Evolutionary conservation across 108 stramenopile species (phyloP).

Genomic region (Ochromonas danica): DNA sequence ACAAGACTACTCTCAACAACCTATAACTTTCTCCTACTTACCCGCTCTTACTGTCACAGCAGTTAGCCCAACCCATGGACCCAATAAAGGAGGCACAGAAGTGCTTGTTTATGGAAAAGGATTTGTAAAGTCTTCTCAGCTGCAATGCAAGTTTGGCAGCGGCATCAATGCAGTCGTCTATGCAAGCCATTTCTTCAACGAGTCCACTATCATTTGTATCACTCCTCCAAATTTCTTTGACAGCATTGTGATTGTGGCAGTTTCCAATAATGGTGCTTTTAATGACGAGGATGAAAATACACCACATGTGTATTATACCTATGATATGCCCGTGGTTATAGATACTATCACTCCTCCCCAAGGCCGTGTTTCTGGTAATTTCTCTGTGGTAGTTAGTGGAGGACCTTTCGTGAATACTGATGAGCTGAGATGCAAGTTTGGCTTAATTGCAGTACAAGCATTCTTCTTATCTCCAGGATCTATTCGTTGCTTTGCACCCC

Average conservation of each 20-base stretch:
- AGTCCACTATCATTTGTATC: slow-evolving; percentile 46
- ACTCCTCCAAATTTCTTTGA: slow-evolving; percentile 37
- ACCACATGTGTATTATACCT: slow-evolving; percentile 45
- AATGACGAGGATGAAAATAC: slow-evolving; percentile 36
- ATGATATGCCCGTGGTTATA: slow-evolving; percentile 53
- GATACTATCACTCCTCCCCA: slow-evolving; percentile 50
- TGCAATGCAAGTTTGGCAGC: slow-evolving; percentile 64
- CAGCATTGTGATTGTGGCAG: slow-evolving; percentile 33
- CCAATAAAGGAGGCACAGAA: slow-evolving; percentile 60
- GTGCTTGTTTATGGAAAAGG: slow-evolving; percentile 55
- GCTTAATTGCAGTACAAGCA: slow-evolving; percentile 52
- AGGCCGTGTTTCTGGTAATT: slow-evolving; percentile 61
- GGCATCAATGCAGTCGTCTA: slow-evolving; percentile 36
- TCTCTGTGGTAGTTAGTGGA: slow-evolving; percentile 58
- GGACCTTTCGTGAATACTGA: slow-evolving; percentile 56
- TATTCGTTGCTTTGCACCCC: slow-evolving; percentile 65
- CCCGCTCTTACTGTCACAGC: slow-evolving; percentile 53
- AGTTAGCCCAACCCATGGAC: slow-evolving; percentile 62
- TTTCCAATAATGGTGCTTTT: slow-evolving; percentile 52
- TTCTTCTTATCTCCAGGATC: slow-evolving; percentile 43
- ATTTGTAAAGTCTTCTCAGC: slow-evolving; percentile 47
- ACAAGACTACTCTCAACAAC: slow-evolving; percentile 54
- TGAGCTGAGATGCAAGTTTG: slow-evolving; percentile 65
- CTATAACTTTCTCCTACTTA: slow-evolving; percentile 54
- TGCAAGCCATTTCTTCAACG: slow-evolving; percentile 42